phyloP scores from a whole-genome alignment of 2,329 filamentous ascomycete genomes.

The Colletotrichum musicola region DNA sequence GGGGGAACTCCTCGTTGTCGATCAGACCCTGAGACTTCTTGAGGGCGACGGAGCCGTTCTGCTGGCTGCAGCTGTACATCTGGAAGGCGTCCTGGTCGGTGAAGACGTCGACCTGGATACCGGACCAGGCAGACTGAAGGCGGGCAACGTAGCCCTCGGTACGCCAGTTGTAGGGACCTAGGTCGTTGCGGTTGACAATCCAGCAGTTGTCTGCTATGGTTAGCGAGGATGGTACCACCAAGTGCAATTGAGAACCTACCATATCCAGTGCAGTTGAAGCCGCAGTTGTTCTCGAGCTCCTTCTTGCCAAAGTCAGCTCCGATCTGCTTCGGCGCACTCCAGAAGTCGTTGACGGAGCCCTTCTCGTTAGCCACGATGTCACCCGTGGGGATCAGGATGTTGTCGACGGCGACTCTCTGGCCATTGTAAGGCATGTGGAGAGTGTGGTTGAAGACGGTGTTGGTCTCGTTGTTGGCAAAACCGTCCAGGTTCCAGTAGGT shows the following conservation, averaged over 20 bases:
- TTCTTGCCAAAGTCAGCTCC: constrained; percentile 75
- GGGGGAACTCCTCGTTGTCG: constrained; percentile 65
- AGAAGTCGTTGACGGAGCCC: constrained; percentile 83
- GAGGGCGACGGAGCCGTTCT: constrained; percentile 78
- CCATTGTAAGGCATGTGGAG: constrained; percentile 80
- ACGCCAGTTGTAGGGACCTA: constrained; percentile 74
- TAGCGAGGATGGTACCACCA: background rate
- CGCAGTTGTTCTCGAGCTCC: constrained; percentile 80
- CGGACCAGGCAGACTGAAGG: constrained; percentile 80
- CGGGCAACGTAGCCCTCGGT: constrained; percentile 71
- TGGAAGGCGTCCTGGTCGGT: constrained; percentile 90
- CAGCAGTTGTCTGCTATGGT: constrained; percentile 72
- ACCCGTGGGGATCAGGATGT: constrained; percentile 80
- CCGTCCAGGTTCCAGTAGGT: constrained; percentile 89
- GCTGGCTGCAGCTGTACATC: constrained; percentile 84
- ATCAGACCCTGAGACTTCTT: constrained; percentile 78
- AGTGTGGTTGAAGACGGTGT: constrained; percentile 76
- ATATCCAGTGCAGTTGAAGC: constrained; percentile 85
- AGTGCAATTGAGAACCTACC: constrained; percentile 62
- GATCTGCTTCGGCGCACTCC: constrained; percentile 83
- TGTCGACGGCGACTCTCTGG: constrained; percentile 76
- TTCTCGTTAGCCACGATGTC: constrained; percentile 77
- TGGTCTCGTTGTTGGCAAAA: constrained; percentile 79
- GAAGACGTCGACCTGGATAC: constrained; percentile 85
- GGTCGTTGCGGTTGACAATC: constrained; percentile 72